Base-by-base conservation (phyloP, 108 stramenopile genomes). In the Cyclotella atomus region DNA sequence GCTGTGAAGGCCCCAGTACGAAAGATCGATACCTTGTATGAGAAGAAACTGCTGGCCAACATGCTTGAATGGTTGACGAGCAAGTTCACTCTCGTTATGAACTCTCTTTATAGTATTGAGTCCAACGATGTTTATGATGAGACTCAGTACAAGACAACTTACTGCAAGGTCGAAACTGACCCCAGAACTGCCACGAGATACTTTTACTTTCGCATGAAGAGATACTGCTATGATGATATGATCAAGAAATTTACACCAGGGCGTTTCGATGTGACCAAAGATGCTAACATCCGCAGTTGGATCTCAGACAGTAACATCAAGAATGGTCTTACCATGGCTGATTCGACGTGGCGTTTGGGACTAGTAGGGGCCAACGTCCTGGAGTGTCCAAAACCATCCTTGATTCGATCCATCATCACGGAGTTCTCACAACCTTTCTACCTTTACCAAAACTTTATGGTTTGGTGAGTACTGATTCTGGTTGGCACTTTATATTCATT, bases 361-460 rank as follows among this genome's bases (percentile, higher is more conserved):
- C 24, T 73, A 8, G 81, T 83, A 25, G 87, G 87, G 6, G 78
- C 68, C 14, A 88, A 87, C 55, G 70, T 81, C 28, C 72, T 87
- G 54, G 57, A 69, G 21, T 78, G 84, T 52, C 72, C 75, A 55
- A 73, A 80, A 35, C 85, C 87, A 12, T 73, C 70, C 2, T 44
- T 82, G 25, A 27, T 84, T 14, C 19, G 59, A 41, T 76, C 68
- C 2, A 74, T 90, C 21, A 55, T 47, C 1, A 35, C 63, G 12
- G 89, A 90, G 68, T 83, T 88, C 47, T 44, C 43, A 44, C 81
- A 87, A 63, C 64, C 77, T 0, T 90, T 90, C 52, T 90, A 90
- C 61, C 59, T 83, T 10, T 90, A 90, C 59, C 89, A 90, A 59
- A 67, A 61, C 35, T 90, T 83, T 59, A 83, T 90, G 75, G 71